Evolutionary conservation across 441 rosid species (phyloP), one percentile per base, ranked within the genome.

Genomic region (Sinapis alba): DNA sequence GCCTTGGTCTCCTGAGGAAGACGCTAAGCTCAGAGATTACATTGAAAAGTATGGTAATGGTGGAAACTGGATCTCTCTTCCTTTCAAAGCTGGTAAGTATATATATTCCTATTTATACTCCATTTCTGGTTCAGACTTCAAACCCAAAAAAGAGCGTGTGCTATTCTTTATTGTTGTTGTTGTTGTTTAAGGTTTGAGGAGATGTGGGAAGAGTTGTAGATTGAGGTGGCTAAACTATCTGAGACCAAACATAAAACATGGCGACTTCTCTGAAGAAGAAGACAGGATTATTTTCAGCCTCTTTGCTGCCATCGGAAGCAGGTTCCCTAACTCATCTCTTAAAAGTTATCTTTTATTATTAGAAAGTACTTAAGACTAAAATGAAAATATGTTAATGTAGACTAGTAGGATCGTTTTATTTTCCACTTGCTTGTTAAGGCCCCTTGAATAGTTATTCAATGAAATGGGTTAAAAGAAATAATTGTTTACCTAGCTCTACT

Each of bases 191-290:
- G 94, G 91, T 50, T 80, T 89, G 67, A 86, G 81, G 82, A 89
- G 93, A 79, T 89, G 93, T 82, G 94, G 94, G 34, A 89, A 89
- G 83, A 89, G 94, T 75, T 89, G 94, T 76, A 84, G 94, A 66
- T 68, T 89, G 69, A 86, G 94, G 80, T 89, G 94, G 94, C 86
- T 89, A 5, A 89, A 89, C 85, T 87, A 89, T 76, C 84, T 89
- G 67, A 86, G 94, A 81, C 94, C 94, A 16, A 87, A 89, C 80
- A 84, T 89, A 65, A 89, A 89, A 74, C 94, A 89, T 84, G 94
- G 94, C 26, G 88, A 87, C 70, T 89, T 89, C 78, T 79, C 89
- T 62, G 89, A 78, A 47, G 90, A 87, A 18, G 94, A 89, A 79
- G 91, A 89, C 59, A 82, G 80, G 32, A 73, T 89, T 26, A 89